Percentiles rank a stretch among this genome's conserved stretches.
phyloP scores from a whole-genome alignment of 352 stramenopile genomes.

The Phytophthora uliginosa region DNA sequence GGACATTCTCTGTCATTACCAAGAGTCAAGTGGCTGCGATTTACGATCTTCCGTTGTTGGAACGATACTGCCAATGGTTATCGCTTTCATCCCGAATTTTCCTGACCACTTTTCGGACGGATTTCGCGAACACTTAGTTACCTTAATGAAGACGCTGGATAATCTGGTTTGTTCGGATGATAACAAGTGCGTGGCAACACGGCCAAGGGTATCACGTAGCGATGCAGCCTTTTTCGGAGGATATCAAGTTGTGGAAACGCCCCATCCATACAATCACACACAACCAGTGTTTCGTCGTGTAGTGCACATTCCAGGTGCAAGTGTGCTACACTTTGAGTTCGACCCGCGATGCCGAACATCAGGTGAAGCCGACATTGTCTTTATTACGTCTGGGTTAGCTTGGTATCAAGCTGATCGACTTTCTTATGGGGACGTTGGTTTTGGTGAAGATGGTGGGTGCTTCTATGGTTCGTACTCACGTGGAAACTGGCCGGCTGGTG shows the following conservation, averaged over 20 bases:
- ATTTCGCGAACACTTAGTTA: constrained; percentile 32
- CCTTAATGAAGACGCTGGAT: constrained; percentile 48
- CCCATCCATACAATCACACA: constrained; percentile 72
- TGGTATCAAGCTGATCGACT: constrained; percentile 72
- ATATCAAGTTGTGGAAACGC: constrained; percentile 66
- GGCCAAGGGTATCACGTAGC: not conserved
- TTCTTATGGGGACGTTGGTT: constrained; percentile 64
- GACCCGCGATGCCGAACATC: constrained; percentile 69
- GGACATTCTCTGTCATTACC: constrained; percentile 33
- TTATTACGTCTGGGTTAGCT: constrained; percentile 64
- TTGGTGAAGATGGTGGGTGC: constrained; percentile 71
- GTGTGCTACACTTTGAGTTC: constrained; percentile 73
- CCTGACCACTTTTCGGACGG: constrained; percentile 40
- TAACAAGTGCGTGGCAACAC: not conserved
- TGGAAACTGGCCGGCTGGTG: constrained; percentile 67
- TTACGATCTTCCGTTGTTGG: constrained; percentile 50
- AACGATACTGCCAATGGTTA: constrained; percentile 57
- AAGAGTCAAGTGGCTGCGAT: constrained; percentile 5
- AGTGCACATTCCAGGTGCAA: constrained; percentile 63
- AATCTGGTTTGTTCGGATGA: constrained; percentile 10
- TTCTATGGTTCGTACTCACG: constrained; percentile 67
- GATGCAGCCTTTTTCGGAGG: constrained; percentile 47
- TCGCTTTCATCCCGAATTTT: constrained; percentile 58
- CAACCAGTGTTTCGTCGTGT: constrained; percentile 72
- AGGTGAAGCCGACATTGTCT: constrained; percentile 72